Base-by-base conservation (phyloP, 2,329 filamentous ascomycete species). In the Pseudogymnoascus sp. region DNA sequence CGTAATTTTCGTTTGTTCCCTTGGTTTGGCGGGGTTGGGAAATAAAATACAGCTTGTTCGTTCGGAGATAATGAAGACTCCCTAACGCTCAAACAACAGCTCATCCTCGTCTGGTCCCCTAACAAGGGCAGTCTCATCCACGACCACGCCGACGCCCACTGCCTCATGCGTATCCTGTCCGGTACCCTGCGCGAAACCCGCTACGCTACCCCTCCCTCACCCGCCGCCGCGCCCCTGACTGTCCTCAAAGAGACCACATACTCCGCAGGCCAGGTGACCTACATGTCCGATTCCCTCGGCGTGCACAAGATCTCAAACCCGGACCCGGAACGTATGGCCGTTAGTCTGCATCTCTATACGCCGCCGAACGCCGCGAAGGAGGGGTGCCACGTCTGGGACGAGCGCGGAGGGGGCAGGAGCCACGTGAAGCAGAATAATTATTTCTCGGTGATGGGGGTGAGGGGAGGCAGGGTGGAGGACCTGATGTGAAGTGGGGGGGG, bases 271-370 rank as follows among this genome's bases (percentile, higher is more conserved):
- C 80, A 89, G 67, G 91, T 96, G 41, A 88, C 91, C 7, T 96
- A 96, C 76, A 96, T 97, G 88, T 90, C 90, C 41, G 93, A 96
- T 74, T 85, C 92, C 77, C 85, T 96, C 28, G 93, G 93, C 19
- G 80, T 97, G 45, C 93, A 97, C 77, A 86, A 87, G 63, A 88
- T 96, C 65, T 85, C 84, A 68, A 96, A 96, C 75, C 84, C 85
- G 25, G 86, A 90, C 69, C 77, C 79, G 60, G 81, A 83, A 71
- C 85, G 91, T 74, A 87, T 89, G 73, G 93, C 92, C 68, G 87
- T 96, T 60, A 96, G 92, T 64, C 78, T 97, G 68, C 93, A 97
- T 77, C 80, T 96, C 66, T 95, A 95, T 73, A 93, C 90, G 13
- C 93, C 93, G 37, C 93, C 93, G 2, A 96, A 96, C 71, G 92